Percentiles rank a stretch among this genome's conserved stretches.
phyloP scores from a whole-genome alignment of 345 rosid genomes.

The Arabidopsis arenosa region DNA sequence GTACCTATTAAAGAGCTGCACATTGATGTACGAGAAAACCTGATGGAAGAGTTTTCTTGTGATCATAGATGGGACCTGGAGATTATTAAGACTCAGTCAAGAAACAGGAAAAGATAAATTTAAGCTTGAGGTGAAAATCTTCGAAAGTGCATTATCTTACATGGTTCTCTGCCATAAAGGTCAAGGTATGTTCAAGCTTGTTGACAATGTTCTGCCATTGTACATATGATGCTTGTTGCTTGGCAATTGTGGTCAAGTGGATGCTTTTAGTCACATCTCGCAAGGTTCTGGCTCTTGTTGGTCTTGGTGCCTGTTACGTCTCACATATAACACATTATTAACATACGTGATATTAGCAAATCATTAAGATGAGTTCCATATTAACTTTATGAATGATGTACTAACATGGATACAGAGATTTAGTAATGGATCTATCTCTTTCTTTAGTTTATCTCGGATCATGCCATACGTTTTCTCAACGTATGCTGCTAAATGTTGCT shows the following conservation, averaged over 20 bases:
- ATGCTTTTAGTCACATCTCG: conserved; percentile 55
- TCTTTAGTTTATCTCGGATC: conserved; percentile 69
- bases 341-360: neutral
- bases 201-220: conserved; percentile 68
- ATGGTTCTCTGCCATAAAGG: conserved; percentile 53
- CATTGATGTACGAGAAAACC: conserved; percentile 69
- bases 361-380: conserved; percentile 14
- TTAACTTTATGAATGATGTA: conserved; percentile 28
- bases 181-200: conserved; percentile 55
- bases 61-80: conserved; percentile 66
- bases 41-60: conserved; percentile 57
- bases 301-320: conserved; percentile 59
- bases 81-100: conserved; percentile 34
- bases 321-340: conserved; percentile 25
- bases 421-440: conserved; percentile 63
- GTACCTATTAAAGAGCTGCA: conserved; percentile 75
- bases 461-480: conserved; percentile 73
- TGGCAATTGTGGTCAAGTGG: conserved; percentile 50
- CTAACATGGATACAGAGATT: conserved; percentile 69
- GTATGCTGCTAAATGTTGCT: conserved; percentile 75
- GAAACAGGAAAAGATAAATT: conserved; percentile 5
- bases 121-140: conserved; percentile 6
- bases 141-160: conserved; percentile 46
- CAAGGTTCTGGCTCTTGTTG: conserved; percentile 50
- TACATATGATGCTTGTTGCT: conserved; percentile 63